Base-by-base conservation (phyloP, 2,329 filamentous ascomycete species). In the Plenodomus biglobosus region DNA sequence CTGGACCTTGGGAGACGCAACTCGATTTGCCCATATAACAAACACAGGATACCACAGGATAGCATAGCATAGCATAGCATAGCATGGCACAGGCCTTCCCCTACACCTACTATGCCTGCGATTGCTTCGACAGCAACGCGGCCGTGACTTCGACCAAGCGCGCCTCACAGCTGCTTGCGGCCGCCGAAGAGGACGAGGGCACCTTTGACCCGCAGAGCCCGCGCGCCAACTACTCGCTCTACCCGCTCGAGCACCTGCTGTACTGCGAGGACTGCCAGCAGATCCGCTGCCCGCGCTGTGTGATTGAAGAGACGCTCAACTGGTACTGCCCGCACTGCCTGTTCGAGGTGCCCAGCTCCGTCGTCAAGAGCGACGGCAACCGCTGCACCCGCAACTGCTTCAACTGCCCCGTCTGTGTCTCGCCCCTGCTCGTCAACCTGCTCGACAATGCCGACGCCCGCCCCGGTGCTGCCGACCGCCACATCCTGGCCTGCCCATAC, bases 181-280 rank as follows among this genome's bases (percentile, higher is more conserved):
- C 49, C 40, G 75, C 81, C 27, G 85, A 90, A 42, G 85, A 88
- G 50, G 87, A 90, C 56, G 88, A 90, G 49, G 80, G 81, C 53
- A 87, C 89, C 3, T 96, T 99, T 71, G 88, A 99, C 68, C 91
- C 94, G 2, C 85, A 88, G 61, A 85, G 86, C 52, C 83, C 88
- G 15, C 86, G 92, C 32, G 88, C 94, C 49, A 94, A 91, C 71
- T 97, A 90, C 78, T 92, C 90, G 58, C 79, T 99, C 24, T 96
- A 92, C 67, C 92, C 94, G 1, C 85, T 96, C 38, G 92, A 97
- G 66, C 86, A 96, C 68, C 82, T 99, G 20, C 81, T 97, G 35
- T 99, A 95, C 76, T 99, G 94, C 77, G 92, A 96, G 69, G 94
- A 97, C 70, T 99, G 94, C 72, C 90, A 95, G 69, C 88, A 96